Evolutionary conservation across 1,139 yeast genomes (phyloP).

Genomic region (Candida pseudoviswanathii): DNA sequence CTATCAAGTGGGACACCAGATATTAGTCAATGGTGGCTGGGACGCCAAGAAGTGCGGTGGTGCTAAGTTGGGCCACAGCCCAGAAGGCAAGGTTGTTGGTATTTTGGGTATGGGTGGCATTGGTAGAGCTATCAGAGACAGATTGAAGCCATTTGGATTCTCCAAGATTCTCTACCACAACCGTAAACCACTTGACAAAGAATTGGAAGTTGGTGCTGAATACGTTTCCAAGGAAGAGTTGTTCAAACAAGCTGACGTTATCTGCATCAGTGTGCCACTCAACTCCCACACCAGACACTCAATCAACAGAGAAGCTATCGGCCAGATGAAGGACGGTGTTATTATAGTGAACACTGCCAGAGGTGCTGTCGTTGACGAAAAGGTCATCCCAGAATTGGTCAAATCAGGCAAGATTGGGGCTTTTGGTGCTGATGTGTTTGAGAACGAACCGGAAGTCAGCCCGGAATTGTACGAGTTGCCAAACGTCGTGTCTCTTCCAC

Average conservation of each 20-base stretch:
- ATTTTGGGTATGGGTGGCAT: slow-evolving; percentile 79
- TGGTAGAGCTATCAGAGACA: slow-evolving; percentile 66
- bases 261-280: slow-evolving; percentile 66
- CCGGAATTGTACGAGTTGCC: slow-evolving; percentile 56
- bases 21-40: slow-evolving; percentile 63
- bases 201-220: slow-evolving; percentile 57
- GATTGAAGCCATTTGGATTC: slow-evolving; percentile 68
- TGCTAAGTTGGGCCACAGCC: slow-evolving; percentile 44
- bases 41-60: slow-evolving; percentile 30
- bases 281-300: slow-evolving; percentile 60
- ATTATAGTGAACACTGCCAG: slow-evolving; percentile 70
- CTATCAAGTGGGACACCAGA: slow-evolving; percentile 48
- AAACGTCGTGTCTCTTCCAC: slow-evolving; percentile 70
- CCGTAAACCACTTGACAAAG: slow-evolving; percentile 53
- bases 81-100: slow-evolving; percentile 63
- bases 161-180: slow-evolving; percentile 60
- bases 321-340: slow-evolving; percentile 65
- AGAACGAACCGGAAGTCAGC: slow-evolving; percentile 74
- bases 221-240: slow-evolving; percentile 60
- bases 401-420: slow-evolving; percentile 70
- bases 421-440: slow-evolving; percentile 84
- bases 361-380: slow-evolving; percentile 74
- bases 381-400: slow-evolving; percentile 60
- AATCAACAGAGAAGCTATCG: slow-evolving; percentile 51
- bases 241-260: slow-evolving; percentile 54